phyloP scores from a whole-genome alignment of 1,139 yeast species.

The Diutina pseudorugosa region DNA sequence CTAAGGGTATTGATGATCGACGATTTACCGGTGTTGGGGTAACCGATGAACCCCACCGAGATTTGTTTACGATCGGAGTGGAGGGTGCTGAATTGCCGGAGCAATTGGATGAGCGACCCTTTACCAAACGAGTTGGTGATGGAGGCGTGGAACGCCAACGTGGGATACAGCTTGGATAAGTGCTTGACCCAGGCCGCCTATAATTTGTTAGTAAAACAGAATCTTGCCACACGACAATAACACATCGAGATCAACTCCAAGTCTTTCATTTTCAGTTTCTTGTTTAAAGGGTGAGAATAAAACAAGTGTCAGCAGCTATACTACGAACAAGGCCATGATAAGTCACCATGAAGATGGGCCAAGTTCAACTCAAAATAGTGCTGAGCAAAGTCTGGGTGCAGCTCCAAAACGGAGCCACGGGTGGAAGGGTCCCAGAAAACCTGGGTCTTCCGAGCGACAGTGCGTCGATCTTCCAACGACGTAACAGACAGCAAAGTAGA shows the following conservation, averaged over 20 bases:
- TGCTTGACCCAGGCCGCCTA: constrained; percentile 99
- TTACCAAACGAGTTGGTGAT: constrained; percentile 96
- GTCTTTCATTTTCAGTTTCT: too few species aligned
- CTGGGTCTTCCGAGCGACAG: constrained; percentile 36
- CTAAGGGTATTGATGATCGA: constrained; percentile 89
- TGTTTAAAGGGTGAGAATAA: constrained; percentile 5
- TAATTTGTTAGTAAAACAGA: constrained; percentile 33
- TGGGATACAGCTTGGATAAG: constrained; percentile 82
- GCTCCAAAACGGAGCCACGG: constrained; percentile 10
- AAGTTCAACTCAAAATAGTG: constrained; percentile 58
- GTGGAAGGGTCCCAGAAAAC: constrained; percentile 22
- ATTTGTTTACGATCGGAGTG: constrained; percentile 93
- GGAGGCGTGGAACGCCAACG: constrained; percentile 96
- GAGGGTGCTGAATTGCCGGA: constrained; percentile 83
- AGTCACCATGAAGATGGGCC: constrained; percentile 12
- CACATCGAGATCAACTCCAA: background rate
- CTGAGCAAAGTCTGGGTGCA: constrained; percentile 21
- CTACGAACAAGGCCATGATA: constrained; percentile 45
- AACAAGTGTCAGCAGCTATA: constrained; percentile 52
- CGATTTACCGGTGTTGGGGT: constrained; percentile 95
- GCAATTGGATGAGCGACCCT: constrained; percentile 84
- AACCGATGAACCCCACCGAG: constrained; percentile 94
- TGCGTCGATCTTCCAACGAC: constrained; percentile 79
- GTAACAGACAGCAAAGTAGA: constrained; percentile 72
- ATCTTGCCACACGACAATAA: background rate